phyloP scores from a whole-genome alignment of 2,329 filamentous ascomycete species.

The Paraphaeosphaeria sporulosa region DNA sequence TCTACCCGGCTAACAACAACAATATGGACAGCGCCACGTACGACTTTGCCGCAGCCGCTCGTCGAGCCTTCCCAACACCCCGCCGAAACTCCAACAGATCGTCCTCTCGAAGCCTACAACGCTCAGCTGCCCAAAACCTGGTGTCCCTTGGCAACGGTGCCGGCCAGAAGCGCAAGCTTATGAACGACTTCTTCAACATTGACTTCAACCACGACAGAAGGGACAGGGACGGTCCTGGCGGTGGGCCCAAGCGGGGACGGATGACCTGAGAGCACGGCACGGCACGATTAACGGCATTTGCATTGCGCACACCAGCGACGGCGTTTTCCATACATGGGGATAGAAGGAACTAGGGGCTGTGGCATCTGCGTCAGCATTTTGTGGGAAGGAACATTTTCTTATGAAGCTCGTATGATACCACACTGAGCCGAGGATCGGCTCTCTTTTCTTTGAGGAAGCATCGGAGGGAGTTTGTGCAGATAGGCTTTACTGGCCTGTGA shows the following conservation, averaged over 20 bases:
- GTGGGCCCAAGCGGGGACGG: constrained; percentile 50
- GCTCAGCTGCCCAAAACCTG: constrained; percentile 45
- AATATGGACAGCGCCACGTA: constrained; percentile 39
- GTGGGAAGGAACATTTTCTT: constrained; percentile 9
- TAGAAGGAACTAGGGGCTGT: not conserved
- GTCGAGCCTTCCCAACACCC: constrained; percentile 41
- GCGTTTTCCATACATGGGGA: constrained; percentile 16
- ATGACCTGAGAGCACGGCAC: constrained; percentile 34
- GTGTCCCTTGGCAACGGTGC: constrained; percentile 67
- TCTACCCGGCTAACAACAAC: constrained; percentile 61
- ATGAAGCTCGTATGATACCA: constrained; percentile 15
- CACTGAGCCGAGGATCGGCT: constrained; percentile 9
- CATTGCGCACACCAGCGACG: constrained; percentile 17
- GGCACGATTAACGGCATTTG: constrained; percentile 12
- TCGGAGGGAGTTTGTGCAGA: constrained; percentile 4
- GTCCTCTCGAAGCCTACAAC: constrained; percentile 38
- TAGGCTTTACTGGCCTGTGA: not conserved
- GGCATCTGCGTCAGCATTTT: constrained; percentile 12
- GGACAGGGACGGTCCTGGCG: constrained; percentile 59
- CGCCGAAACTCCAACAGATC: constrained; percentile 48
- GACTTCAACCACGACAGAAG: constrained; percentile 64
- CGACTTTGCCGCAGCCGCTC: constrained; percentile 40
- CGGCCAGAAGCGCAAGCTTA: constrained; percentile 75
- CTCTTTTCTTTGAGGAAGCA: constrained; percentile 6
- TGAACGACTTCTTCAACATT: constrained; percentile 78